Percentiles rank a stretch among this genome's conserved stretches.
phyloP scores from a whole-genome alignment of 176 grass and related monocot genomes.

The Cenchrus fungigraminus region DNA sequence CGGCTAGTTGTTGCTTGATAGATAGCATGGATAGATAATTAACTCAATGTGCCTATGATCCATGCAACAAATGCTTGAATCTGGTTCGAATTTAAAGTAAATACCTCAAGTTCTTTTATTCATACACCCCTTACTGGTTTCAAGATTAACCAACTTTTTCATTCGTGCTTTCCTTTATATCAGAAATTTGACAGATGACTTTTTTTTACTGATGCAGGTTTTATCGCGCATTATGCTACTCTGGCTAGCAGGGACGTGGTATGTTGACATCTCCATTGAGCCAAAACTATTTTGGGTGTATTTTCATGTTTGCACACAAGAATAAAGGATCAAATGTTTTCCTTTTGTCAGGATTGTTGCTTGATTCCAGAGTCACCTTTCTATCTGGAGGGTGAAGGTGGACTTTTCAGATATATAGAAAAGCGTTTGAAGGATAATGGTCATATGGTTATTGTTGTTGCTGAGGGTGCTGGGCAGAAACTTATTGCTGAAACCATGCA shows the following conservation, averaged over 20 bases:
- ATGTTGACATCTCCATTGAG: slow-evolving; percentile 40
- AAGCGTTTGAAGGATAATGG: slow-evolving; percentile 88
- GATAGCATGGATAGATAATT: neutral
- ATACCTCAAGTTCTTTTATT: neutral
- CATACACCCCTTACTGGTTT: neutral
- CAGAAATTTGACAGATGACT: neutral
- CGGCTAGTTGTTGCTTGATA: slow-evolving; percentile 3
- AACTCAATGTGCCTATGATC: neutral
- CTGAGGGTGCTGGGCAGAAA: slow-evolving; percentile 96
- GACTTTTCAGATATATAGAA: slow-evolving; percentile 79
- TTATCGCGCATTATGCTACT: slow-evolving; percentile 94
- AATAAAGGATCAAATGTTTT: slow-evolving; percentile 29
- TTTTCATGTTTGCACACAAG: slow-evolving; percentile 1
- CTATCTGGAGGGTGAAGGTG: slow-evolving; percentile 88
- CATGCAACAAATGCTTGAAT: no score
- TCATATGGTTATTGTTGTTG: slow-evolving; percentile 99
- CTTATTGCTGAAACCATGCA: slow-evolving; percentile 81
- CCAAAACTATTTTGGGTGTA: slow-evolving; percentile 5
- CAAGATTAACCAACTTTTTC: neutral
- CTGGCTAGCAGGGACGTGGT: slow-evolving; percentile 99
- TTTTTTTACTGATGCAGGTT: slow-evolving; percentile 65
- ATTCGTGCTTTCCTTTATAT: neutral
- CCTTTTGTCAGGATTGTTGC: slow-evolving; percentile 80
- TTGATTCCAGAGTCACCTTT: slow-evolving; percentile 98
- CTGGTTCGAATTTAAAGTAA: neutral